phyloP scores from a whole-genome alignment of 208 protist species.

The Wallacemonas collosoma region DNA sequence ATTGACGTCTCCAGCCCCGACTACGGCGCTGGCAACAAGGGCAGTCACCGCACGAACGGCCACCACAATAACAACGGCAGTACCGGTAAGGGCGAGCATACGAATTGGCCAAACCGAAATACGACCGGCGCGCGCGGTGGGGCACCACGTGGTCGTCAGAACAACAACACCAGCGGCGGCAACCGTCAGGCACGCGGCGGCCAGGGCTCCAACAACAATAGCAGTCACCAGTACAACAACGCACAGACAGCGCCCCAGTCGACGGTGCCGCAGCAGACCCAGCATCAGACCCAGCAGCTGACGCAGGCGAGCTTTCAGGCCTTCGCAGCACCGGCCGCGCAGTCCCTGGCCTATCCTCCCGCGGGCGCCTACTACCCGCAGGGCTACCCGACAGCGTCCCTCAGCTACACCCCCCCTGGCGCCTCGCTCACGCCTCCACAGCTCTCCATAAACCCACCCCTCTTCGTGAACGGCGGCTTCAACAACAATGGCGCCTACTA shows the following conservation, averaged over 20 bases:
- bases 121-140: not conserved
- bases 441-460: not conserved
- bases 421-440: slow-evolving; percentile 11
- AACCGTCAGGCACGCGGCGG: not conserved
- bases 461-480: slow-evolving; percentile 23
- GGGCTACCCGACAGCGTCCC: not conserved
- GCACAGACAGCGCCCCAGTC: not conserved
- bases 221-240: not conserved
- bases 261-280: not conserved
- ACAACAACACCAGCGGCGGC: slow-evolving; percentile 19
- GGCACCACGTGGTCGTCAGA: not conserved
- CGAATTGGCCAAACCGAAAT: not conserved
- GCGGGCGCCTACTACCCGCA: slow-evolving; percentile 12
- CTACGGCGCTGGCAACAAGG: slow-evolving; percentile 31
- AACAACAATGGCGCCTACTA: slow-evolving; percentile 21
- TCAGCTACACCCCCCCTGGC: slow-evolving; percentile 3
- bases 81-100: slow-evolving; percentile 6
- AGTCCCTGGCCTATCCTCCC: slow-evolving; percentile 3
- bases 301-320: slow-evolving; percentile 13
- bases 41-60: slow-evolving; percentile 16
- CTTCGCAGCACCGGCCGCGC: slow-evolving; percentile 4
- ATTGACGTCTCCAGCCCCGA: slow-evolving; percentile 43
- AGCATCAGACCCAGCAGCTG: slow-evolving; percentile 18
- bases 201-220: slow-evolving; percentile 5
- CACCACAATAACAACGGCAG: slow-evolving; percentile 29